Evolutionary conservation across 495 filamentous ascomycete genomes (phyloP).

Genomic region (Aspergillus incahuasiensis): DNA sequence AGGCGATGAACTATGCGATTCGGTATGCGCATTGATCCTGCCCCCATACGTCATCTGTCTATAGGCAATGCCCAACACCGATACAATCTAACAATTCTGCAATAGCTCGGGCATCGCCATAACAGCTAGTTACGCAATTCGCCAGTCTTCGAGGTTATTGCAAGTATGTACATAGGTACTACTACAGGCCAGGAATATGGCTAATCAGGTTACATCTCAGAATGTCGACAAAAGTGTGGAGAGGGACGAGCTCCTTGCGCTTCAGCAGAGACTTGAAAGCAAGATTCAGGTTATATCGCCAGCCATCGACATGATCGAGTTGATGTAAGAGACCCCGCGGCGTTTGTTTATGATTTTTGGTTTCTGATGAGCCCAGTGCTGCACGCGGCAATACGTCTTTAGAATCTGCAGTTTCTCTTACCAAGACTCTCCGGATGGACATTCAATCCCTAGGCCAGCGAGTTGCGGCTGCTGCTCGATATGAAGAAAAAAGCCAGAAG

Average conservation of each 20-base stretch:
- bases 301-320: slow-evolving; percentile 88
- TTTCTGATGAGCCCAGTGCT: slow-evolving; percentile 47
- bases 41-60: not conserved
- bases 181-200: not conserved
- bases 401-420: slow-evolving; percentile 81
- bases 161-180: slow-evolving; percentile 48
- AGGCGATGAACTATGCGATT: slow-evolving; percentile 90
- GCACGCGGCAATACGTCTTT: slow-evolving; percentile 93
- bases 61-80: not conserved
- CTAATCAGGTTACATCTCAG: slow-evolving; percentile 31
- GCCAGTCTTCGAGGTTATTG: slow-evolving; percentile 73
- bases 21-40: slow-evolving; percentile 35
- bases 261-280: slow-evolving; percentile 73
- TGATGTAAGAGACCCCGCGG: slow-evolving; percentile 57
- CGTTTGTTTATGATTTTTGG: not conserved
- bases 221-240: slow-evolving; percentile 61
- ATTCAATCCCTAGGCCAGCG: slow-evolving; percentile 81
- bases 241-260: slow-evolving; percentile 60
- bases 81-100: slow-evolving; percentile 7
- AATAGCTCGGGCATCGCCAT: slow-evolving; percentile 79
- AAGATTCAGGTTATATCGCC: slow-evolving; percentile 93
- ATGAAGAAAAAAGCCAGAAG: slow-evolving; percentile 55
- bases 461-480: slow-evolving; percentile 62
- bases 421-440: slow-evolving; percentile 80
- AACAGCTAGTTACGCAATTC: slow-evolving; percentile 79